Percentiles rank a stretch among this genome's conserved stretches.
phyloP scores from a whole-genome alignment of 257 asterid genomes.

The Voacanga thouarsii region DNA sequence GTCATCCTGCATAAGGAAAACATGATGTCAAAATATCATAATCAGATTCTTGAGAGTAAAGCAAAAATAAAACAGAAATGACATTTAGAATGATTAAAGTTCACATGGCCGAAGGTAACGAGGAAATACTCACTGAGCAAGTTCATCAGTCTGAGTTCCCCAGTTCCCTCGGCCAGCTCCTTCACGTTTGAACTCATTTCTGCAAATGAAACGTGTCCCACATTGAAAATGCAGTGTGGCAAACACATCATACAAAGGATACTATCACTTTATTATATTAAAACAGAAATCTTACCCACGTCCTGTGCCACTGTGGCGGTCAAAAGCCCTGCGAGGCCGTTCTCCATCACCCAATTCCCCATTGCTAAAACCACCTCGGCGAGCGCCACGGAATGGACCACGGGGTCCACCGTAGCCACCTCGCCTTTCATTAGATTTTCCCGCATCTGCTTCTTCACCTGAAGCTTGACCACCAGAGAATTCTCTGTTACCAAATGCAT shows the following conservation, averaged over 20 bases:
- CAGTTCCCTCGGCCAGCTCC: slow-evolving; percentile 87
- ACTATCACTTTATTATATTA: slow-evolving; percentile 2
- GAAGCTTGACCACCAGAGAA: slow-evolving; percentile 47
- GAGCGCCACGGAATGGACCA: slow-evolving; percentile 59
- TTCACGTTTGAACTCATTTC: slow-evolving; percentile 64
- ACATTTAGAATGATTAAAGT: neutral
- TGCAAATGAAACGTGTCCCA: slow-evolving; percentile 16
- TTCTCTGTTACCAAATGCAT: slow-evolving; percentile 46
- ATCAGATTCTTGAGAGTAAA: neutral
- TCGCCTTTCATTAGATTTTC: slow-evolving; percentile 55
- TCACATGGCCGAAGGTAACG: slow-evolving; percentile 9
- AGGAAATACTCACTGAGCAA: slow-evolving; percentile 56
- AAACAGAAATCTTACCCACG: slow-evolving; percentile 49
- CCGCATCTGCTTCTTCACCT: slow-evolving; percentile 43
- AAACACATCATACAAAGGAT: neutral
- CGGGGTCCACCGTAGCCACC: slow-evolving; percentile 72
- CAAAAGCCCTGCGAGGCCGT: slow-evolving; percentile 61
- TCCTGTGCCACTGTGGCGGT: slow-evolving; percentile 76
- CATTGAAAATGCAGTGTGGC: neutral
- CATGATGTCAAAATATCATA: neutral
- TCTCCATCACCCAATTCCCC: slow-evolving; percentile 72
- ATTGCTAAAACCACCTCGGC: slow-evolving; percentile 62
- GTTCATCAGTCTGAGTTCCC: slow-evolving; percentile 73
- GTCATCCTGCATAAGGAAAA: slow-evolving; percentile 35
- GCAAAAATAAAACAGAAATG: neutral